Conservation (phyloP, 2,329 filamentous ascomycete genomes). For the Stemphylium vesicarium region DNA sequence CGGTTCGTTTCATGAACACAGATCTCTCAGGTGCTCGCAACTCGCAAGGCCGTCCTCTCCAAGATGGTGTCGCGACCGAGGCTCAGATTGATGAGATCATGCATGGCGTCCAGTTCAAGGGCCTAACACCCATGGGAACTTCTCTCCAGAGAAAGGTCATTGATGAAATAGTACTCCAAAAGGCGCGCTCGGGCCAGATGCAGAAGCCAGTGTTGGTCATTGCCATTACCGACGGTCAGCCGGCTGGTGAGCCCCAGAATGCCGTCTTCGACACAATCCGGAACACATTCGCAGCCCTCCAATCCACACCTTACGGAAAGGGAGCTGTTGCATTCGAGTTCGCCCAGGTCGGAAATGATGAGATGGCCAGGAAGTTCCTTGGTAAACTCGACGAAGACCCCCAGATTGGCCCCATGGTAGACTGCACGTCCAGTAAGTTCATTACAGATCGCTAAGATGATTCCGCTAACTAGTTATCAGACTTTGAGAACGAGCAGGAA, state of each 20-base stretch:
- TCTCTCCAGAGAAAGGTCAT: slow-evolving; percentile 68
- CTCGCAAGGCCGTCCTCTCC: slow-evolving; percentile 45
- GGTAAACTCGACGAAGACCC: slow-evolving; percentile 69
- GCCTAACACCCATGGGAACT: slow-evolving; percentile 71
- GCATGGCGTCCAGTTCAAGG: slow-evolving; percentile 65
- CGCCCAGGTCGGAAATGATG: slow-evolving; percentile 72
- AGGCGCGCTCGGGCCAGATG: slow-evolving; percentile 60
- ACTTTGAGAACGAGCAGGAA: slow-evolving; percentile 71
- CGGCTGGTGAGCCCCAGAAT: slow-evolving; percentile 65
- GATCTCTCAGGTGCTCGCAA: slow-evolving; percentile 45
- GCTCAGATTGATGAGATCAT: slow-evolving; percentile 66
- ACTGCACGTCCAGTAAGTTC: slow-evolving; percentile 71
- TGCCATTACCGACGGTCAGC: slow-evolving; percentile 70
- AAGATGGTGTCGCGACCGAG: slow-evolving; percentile 63
- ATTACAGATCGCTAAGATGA: no score
- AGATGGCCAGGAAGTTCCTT: slow-evolving; percentile 68
- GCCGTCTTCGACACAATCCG: slow-evolving; percentile 65
- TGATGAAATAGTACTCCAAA: slow-evolving; percentile 63
- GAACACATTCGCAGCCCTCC: slow-evolving; percentile 60
- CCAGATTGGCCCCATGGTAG: slow-evolving; percentile 65
- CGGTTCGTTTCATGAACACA: slow-evolving; percentile 73
- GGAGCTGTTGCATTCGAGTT: slow-evolving; percentile 71
- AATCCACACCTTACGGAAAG: slow-evolving; percentile 58
- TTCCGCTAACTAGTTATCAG: slow-evolving; percentile 42
- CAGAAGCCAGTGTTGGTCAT: slow-evolving; percentile 70